Percentiles rank a stretch among this genome's conserved stretches.
Evolutionary conservation across 768 basidiomycete genomes (phyloP).

Genomic region (Pulveroboletus sp.): DNA sequence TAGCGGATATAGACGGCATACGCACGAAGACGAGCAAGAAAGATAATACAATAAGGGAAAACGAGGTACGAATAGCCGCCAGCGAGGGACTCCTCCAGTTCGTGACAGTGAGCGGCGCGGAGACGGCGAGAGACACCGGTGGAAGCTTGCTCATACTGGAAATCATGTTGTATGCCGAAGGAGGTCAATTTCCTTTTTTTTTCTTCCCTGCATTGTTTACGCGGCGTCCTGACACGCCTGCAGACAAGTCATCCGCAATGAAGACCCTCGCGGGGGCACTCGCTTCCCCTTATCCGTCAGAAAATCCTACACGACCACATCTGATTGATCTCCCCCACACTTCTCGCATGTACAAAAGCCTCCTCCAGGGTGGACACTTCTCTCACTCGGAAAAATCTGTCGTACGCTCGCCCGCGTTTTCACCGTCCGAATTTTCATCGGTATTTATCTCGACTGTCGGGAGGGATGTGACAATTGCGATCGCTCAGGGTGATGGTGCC

Average conservation of each 20-base stretch:
- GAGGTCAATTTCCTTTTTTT: slow-evolving; percentile 50
- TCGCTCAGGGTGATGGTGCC: slow-evolving; percentile 60
- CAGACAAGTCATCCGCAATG: slow-evolving; percentile 69
- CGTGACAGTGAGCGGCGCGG: slow-evolving; percentile 57
- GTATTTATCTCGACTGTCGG: slow-evolving; percentile 54
- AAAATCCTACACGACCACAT: slow-evolving; percentile 49
- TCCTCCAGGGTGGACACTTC: slow-evolving; percentile 90
- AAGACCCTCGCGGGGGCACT: slow-evolving; percentile 58
- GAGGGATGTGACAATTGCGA: slow-evolving; percentile 44
- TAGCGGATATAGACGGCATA: slow-evolving; percentile 69
- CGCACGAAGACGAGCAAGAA: slow-evolving; percentile 84
- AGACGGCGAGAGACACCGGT: slow-evolving; percentile 67
- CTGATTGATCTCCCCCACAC: slow-evolving; percentile 79
- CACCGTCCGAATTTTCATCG: slow-evolving; percentile 53
- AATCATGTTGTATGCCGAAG: slow-evolving; percentile 79
- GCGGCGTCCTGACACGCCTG: neutral
- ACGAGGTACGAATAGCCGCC: slow-evolving; percentile 69
- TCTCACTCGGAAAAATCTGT: slow-evolving; percentile 55
- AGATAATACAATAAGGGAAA: slow-evolving; percentile 51
- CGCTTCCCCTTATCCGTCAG: slow-evolving; percentile 49
- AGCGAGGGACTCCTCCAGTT: slow-evolving; percentile 72
- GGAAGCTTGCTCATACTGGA: slow-evolving; percentile 77
- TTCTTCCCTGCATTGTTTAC: neutral
- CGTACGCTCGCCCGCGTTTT: slow-evolving; percentile 49
- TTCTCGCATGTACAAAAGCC: slow-evolving; percentile 80